A percentile compares a stretch with the other conserved stretches of the same genome.
These are phyloP conservation scores for Simplicillium sp. DNA, from an alignment of 2,329 filamentous ascomycete genomes.

Conservation along the genomic window DNA sequence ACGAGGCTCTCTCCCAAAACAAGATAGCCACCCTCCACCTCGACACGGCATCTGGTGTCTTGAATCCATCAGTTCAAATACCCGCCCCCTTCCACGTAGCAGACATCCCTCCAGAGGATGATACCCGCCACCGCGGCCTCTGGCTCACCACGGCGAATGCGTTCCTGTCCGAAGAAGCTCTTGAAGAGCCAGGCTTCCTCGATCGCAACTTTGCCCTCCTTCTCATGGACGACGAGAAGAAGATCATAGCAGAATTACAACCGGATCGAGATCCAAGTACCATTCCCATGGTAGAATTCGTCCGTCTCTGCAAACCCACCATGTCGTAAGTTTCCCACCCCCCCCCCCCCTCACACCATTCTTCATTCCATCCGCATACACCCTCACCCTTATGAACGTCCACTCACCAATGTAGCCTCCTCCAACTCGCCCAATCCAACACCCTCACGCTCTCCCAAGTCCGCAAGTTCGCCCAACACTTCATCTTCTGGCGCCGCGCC, in stretches of 20 bases:
- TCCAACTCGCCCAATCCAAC: constrained; percentile 61
- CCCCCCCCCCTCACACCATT: background rate
- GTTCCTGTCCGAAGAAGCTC: constrained; percentile 57
- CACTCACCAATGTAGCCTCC: constrained; percentile 40
- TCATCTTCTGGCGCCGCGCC: constrained; percentile 92
- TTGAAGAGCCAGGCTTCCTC: constrained; percentile 57
- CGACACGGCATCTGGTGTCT: constrained; percentile 47
- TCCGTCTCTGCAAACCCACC: constrained; percentile 62
- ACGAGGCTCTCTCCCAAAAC: constrained; percentile 70
- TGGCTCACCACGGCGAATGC: constrained; percentile 84
- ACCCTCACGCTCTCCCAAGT: constrained; percentile 72
- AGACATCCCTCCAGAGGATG: constrained; percentile 60
- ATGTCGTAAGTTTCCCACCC: constrained; percentile 43
- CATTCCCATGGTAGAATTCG: constrained; percentile 70
- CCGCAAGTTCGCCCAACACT: constrained; percentile 79
- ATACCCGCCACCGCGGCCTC: constrained; percentile 57
- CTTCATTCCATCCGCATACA: constrained; percentile 1
- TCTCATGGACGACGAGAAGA: constrained; percentile 72
- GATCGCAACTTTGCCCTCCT: constrained; percentile 83
- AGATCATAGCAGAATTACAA: constrained; percentile 64
- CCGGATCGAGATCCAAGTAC: constrained; percentile 68
- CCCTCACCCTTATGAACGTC: background rate
- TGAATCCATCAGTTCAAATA: constrained; percentile 56
- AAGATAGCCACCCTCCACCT: constrained; percentile 79
- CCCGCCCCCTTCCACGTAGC: constrained; percentile 60